phyloP scores from a whole-genome alignment of 176 grass and related monocot species.

The Urochloa ruziziensis region DNA sequence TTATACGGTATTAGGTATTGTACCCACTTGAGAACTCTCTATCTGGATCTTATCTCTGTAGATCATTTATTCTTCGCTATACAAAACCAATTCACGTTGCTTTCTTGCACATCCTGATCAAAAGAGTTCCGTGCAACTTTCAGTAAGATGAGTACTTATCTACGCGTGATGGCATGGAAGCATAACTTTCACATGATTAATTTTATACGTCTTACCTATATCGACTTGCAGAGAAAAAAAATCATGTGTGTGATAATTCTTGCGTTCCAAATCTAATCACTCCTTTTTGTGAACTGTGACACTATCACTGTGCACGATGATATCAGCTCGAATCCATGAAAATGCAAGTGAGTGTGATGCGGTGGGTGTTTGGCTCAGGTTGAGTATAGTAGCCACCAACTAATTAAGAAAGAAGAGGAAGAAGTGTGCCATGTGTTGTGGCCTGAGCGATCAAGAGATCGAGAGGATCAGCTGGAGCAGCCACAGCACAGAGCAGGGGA shows the following conservation, averaged over 20 bases:
- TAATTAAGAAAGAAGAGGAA: not conserved
- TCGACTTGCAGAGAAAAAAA: not conserved
- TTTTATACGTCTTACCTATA: not conserved
- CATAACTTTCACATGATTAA: not conserved
- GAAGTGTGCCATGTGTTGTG: not conserved
- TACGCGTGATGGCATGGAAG: not conserved
- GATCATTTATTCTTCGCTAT: not conserved
- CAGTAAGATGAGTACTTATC: not conserved
- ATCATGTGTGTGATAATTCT: not conserved
- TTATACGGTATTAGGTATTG: not conserved
- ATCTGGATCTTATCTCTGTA: not conserved
- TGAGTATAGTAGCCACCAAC: slow-evolving; percentile 11
- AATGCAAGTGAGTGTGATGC: not conserved
- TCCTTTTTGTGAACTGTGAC: not conserved
- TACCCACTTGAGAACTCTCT: not conserved
- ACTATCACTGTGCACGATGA: not conserved
- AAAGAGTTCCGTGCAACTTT: slow-evolving; percentile 18
- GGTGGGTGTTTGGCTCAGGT: slow-evolving; percentile 22
- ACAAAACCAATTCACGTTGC: slow-evolving; percentile 30
- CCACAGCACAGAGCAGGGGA: not conserved
- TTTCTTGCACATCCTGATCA: slow-evolving; percentile 29
- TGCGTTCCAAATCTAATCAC: not conserved
- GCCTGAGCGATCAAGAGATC: not conserved
- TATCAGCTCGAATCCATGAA: not conserved
- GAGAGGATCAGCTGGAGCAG: not conserved